Evolutionary conservation across 768 basidiomycete species (phyloP).

Genomic region (Phaeotremella skinneri): DNA sequence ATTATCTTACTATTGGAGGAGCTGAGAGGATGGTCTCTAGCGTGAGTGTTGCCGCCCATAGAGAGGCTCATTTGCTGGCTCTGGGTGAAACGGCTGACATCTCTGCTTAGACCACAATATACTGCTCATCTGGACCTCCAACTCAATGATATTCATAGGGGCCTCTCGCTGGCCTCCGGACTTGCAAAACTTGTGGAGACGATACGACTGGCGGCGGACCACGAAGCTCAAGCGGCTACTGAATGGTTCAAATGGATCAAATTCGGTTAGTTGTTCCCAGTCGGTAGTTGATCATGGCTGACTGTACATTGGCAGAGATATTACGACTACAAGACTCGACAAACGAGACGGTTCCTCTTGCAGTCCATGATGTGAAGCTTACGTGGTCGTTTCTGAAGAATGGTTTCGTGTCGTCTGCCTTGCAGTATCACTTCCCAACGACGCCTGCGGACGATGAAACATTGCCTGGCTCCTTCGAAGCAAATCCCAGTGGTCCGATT

Average conservation of each 20-base stretch:
- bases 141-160: slow-evolving; percentile 3
- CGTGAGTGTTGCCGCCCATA: slow-evolving; percentile 14
- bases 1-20: slow-evolving; percentile 34
- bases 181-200: slow-evolving; percentile 23
- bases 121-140: slow-evolving; percentile 6
- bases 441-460: not conserved
- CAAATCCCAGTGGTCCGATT: not conserved
- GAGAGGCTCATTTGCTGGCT: not conserved
- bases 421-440: slow-evolving; percentile 27
- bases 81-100: slow-evolving; percentile 8
- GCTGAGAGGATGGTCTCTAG: slow-evolving; percentile 28
- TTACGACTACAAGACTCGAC: slow-evolving; percentile 19
- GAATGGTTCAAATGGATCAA: slow-evolving; percentile 43
- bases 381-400: slow-evolving; percentile 39
- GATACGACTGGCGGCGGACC: slow-evolving; percentile 27
- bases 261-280: slow-evolving; percentile 31
- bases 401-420: slow-evolving; percentile 31
- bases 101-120: slow-evolving; percentile 5
- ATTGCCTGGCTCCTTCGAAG: not conserved
- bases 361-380: slow-evolving; percentile 35
- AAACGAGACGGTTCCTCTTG: slow-evolving; percentile 21
- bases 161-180: slow-evolving; percentile 17
- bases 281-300: not conserved
- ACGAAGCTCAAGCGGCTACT: slow-evolving; percentile 22
- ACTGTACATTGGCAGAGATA: slow-evolving; percentile 23